These are phyloP conservation scores for Tylopilus sp. DNA, from an alignment of 768 basidiomycete genomes.

Conservation along the genomic window DNA sequence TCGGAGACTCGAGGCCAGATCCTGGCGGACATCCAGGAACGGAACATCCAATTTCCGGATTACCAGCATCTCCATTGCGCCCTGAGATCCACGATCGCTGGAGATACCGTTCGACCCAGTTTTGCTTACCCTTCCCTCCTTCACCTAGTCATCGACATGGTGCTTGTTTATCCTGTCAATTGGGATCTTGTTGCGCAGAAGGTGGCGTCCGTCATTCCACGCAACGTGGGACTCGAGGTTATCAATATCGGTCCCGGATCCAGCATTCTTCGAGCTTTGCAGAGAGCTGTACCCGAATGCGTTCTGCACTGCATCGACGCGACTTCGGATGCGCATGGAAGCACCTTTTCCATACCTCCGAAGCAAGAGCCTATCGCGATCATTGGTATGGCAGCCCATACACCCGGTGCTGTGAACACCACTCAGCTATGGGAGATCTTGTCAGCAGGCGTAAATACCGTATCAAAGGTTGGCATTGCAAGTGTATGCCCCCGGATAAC, in stretches of 20 bases:
- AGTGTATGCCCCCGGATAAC: background rate
- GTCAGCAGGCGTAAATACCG: conserved; percentile 51
- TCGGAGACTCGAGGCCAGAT: conserved; percentile 37
- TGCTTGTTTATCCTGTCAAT: conserved; percentile 49
- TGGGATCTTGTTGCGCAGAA: conserved; percentile 45
- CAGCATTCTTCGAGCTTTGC: conserved; percentile 37
- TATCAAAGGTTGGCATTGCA: conserved; percentile 45
- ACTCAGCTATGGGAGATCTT: conserved; percentile 58
- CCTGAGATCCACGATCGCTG: conserved; percentile 45
- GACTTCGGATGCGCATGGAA: conserved; percentile 6
- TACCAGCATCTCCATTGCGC: conserved; percentile 45
- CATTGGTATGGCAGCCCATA: conserved; percentile 63
- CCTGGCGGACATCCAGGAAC: conserved; percentile 40
- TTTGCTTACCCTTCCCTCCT: conserved; percentile 30
- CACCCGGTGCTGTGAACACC: conserved; percentile 47
- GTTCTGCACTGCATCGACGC: conserved; percentile 17
- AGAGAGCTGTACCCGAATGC: conserved; percentile 31
- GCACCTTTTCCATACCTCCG: background rate
- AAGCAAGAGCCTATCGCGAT: conserved; percentile 60
- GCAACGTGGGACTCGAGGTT: conserved; percentile 29
- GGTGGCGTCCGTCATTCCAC: conserved; percentile 17
- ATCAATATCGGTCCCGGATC: conserved; percentile 50
- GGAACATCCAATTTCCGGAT: conserved; percentile 49
- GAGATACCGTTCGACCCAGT: conserved; percentile 31
- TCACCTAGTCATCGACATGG: conserved; percentile 36